Percentiles rank a stretch among this genome's conserved stretches.
phyloP scores from a whole-genome alignment of 129 eudicot species.

The Gnaphalium uliginosum region DNA sequence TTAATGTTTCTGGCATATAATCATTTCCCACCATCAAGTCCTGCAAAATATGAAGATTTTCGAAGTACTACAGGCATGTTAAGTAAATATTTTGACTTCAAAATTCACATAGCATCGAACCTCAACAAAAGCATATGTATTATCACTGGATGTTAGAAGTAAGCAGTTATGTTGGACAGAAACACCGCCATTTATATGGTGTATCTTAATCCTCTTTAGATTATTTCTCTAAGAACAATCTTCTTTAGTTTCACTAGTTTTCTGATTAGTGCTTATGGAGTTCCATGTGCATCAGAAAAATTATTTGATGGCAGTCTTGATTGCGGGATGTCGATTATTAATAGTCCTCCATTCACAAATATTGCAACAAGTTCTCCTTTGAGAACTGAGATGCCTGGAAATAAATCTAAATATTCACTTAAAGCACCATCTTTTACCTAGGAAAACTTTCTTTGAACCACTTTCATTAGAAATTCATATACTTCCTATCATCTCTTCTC shows the following conservation, averaged over 20 bases:
- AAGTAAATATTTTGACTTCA: neutral
- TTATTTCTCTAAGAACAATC: no score
- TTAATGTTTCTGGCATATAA: slow-evolving; percentile 13
- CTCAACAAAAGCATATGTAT: neutral
- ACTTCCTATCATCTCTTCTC: slow-evolving; percentile 10
- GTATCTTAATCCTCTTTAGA: slow-evolving; percentile 11
- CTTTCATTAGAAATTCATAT: neutral
- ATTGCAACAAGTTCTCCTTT: neutral
- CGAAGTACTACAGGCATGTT: slow-evolving; percentile 11
- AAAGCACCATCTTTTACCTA: slow-evolving; percentile 1
- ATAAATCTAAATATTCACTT: neutral
- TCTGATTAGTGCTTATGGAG: slow-evolving; percentile 18
- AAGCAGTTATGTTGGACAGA: slow-evolving; percentile 1
- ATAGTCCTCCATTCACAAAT: slow-evolving; percentile 2
- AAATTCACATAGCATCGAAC: neutral
- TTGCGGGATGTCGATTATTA: neutral
- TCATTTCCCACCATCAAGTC: neutral
- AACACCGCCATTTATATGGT: neutral
- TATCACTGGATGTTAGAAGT: slow-evolving; percentile 14
- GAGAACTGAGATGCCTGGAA: slow-evolving; percentile 12
- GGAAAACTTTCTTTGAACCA: slow-evolving; percentile 15
- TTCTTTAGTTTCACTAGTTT: neutral
- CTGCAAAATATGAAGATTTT: neutral
- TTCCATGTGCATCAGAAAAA: slow-evolving; percentile 1
- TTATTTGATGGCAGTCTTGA: slow-evolving; percentile 12